Evolutionary conservation across 164 flowering plant genomes (phyloP).

Genomic region (Tinospora cordifolia): DNA sequence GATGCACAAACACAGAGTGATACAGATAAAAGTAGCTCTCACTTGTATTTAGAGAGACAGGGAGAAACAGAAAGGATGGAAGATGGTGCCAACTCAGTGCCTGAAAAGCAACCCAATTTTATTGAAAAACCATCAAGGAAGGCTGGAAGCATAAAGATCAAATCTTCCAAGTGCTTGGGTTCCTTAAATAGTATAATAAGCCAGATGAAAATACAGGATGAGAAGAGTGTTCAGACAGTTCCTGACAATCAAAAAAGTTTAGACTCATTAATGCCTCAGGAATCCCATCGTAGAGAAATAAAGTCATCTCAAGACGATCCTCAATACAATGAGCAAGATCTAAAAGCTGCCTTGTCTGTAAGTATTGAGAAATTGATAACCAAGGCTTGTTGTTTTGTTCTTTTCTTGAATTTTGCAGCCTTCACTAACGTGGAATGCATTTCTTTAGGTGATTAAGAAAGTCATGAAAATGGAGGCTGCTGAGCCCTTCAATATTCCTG

Average conservation of each 20-base stretch:
- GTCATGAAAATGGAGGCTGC: constrained; percentile 99
- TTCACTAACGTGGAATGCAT: background rate
- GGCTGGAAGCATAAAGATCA: constrained; percentile 65
- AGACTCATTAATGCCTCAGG: constrained; percentile 11
- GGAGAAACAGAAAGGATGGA: constrained; percentile 43
- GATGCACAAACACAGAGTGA: constrained; percentile 54
- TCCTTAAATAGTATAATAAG: constrained; percentile 26
- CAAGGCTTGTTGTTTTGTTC: background rate
- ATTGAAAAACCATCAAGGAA: constrained; percentile 34
- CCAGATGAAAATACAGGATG: constrained; percentile 24
- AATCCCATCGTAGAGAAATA: constrained; percentile 21
- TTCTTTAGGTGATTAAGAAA: constrained; percentile 69
- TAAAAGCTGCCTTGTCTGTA: constrained; percentile 46
- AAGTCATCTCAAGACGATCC: constrained; percentile 21
- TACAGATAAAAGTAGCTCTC: constrained; percentile 49
- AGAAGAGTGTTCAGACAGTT: constrained; percentile 6
- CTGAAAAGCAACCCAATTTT: constrained; percentile 28
- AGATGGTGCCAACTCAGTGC: constrained; percentile 47
- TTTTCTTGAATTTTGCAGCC: background rate
- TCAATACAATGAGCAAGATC: constrained; percentile 48
- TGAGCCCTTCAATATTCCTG: constrained; percentile 90
- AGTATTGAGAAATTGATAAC: background rate
- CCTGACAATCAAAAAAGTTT: constrained; percentile 12
- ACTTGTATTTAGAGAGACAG: constrained; percentile 38
- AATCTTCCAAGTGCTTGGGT: constrained; percentile 44